A percentile compares a stretch with the other conserved stretches of the same genome.
Conservation (phyloP, 345 rosid genomes). For the Camelina laxa region DNA sequence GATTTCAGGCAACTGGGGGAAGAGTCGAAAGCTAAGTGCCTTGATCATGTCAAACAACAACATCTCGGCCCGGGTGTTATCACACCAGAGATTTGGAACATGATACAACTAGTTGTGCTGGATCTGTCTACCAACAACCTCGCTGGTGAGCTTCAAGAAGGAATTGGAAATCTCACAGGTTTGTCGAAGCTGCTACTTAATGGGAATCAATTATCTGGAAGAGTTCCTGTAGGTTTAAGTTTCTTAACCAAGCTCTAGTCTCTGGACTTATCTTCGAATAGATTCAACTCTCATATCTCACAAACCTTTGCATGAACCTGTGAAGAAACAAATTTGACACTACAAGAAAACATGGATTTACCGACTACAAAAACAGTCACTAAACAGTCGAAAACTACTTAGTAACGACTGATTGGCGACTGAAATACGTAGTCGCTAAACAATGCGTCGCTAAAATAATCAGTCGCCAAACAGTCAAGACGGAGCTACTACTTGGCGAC, state of each 20-base stretch:
- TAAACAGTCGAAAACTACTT: too few relatives aligned
- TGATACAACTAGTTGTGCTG: conserved; percentile 1
- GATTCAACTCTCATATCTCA: conserved; percentile 27
- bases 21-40: too few relatives aligned
- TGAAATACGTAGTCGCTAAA: too few relatives aligned
- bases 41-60: too few relatives aligned
- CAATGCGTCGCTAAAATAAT: too few relatives aligned
- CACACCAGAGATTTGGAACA: conserved; percentile 39
- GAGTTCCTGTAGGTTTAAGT: conserved; percentile 30
- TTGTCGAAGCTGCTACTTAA: not conserved
- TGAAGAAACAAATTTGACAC: conserved; percentile 34
- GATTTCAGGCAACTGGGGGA: too few relatives aligned
- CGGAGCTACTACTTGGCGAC: too few relatives aligned
- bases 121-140: conserved; percentile 42
- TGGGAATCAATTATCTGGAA: conserved; percentile 39
- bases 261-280: conserved; percentile 45
- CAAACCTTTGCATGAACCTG: conserved; percentile 22
- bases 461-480: too few relatives aligned
- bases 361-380: too few relatives aligned
- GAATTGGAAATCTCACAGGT: not conserved
- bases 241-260: not conserved
- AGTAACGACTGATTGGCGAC: too few relatives aligned
- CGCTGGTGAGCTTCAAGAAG: conserved; percentile 32
- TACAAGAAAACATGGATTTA: too few relatives aligned
- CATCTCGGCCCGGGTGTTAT: conserved; percentile 28